Base-by-base conservation (phyloP, 2,329 filamentous ascomycete species). In the Fusarium coicis region DNA sequence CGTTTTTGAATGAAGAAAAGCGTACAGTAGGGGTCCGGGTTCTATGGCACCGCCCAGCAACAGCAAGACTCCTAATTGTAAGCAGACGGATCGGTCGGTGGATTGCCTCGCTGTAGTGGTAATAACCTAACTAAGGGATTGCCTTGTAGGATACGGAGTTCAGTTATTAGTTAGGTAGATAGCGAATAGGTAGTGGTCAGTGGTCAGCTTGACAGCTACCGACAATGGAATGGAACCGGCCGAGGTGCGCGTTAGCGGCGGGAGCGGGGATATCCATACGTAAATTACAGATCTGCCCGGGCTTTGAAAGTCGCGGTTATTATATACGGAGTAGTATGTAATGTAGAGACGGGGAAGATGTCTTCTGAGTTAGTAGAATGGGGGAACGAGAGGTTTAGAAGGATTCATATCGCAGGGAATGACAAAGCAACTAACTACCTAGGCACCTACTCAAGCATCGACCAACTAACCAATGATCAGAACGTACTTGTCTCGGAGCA, bases 241-340 rank as follows among this genome's bases (percentile, higher is more conserved):
- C 58, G 52, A 74, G 63, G 42, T 63, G 52, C 28, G 70, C 56
- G 39, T 71, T 74, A 65, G 71, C 71, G 71, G 71, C 70, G 70
- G 70, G 37, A 71, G 68, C 68, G 47, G 68, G 63, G 66, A 50
- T 50, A 50, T 54, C 66, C 44, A 66, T 66, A 63, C 55, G 49
- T 62, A 74, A 56, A 63, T 65, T 67, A 50, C 46, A 63, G 56
- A 68, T 70, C 66, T 61, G 62, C 66, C 32, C 37, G n/a, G 56
- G 44, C 40, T 43, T 7, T 7, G 46, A 63, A 43, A 42, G 46
- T 47, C 37, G 53, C 28, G 40, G 60, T 36, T 46, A 37, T 43
- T 46, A 37, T 43, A 44, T 18, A 58, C 21, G 47, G 30, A 34
- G 30, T 23, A 47, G 26, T 47, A 26, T 26, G 26, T 26, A 16